phyloP scores from a whole-genome alignment of 2,329 filamentous ascomycete genomes.

The Sphaerulina vaccinii region DNA sequence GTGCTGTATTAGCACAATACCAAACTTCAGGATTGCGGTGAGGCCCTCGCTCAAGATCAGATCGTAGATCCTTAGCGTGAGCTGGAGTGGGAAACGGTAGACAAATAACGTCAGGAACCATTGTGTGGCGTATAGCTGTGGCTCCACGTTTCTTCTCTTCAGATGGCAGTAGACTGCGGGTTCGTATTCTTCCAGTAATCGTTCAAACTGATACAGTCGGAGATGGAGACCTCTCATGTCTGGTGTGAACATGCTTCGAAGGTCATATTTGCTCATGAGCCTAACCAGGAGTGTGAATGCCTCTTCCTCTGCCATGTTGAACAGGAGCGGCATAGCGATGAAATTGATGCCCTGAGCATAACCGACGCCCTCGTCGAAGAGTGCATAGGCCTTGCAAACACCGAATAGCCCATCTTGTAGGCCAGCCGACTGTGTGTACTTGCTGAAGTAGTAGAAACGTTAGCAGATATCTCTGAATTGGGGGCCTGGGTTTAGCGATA shows the following conservation, averaged over 20 bases:
- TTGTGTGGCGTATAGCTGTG: conserved; percentile 93
- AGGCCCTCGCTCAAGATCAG: conserved; percentile 90
- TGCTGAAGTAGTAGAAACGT: no score
- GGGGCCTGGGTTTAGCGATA: no score
- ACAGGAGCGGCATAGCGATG: conserved; percentile 90
- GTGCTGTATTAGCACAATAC: conserved; percentile 93
- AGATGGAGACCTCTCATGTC: conserved; percentile 97
- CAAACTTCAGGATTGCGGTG: conserved; percentile 85
- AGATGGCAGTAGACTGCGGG: conserved; percentile 94
- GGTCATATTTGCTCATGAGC: conserved; percentile 92
- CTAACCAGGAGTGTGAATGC: conserved; percentile 91
- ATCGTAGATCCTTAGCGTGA: conserved; percentile 95
- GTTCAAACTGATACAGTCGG: conserved; percentile 91
- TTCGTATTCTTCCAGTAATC: conserved; percentile 87
- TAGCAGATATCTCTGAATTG: no score
- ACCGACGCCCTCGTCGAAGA: conserved; percentile 90
- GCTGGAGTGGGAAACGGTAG: conserved; percentile 92
- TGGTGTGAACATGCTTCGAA: conserved; percentile 88
- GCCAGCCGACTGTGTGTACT: conserved; percentile 86
- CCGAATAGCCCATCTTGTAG: conserved; percentile 93
- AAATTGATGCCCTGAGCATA: conserved; percentile 99
- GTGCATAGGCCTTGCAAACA: conserved; percentile 93
- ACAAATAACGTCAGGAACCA: conserved; percentile 99
- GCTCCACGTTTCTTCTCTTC: conserved; percentile 78
- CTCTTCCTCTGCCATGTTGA: conserved; percentile 98